Evolutionary conservation across 192 early-diverging fungal species (phyloP), one percentile per base, ranked within the genome.

Genomic region (Linnemannia elongata): DNA sequence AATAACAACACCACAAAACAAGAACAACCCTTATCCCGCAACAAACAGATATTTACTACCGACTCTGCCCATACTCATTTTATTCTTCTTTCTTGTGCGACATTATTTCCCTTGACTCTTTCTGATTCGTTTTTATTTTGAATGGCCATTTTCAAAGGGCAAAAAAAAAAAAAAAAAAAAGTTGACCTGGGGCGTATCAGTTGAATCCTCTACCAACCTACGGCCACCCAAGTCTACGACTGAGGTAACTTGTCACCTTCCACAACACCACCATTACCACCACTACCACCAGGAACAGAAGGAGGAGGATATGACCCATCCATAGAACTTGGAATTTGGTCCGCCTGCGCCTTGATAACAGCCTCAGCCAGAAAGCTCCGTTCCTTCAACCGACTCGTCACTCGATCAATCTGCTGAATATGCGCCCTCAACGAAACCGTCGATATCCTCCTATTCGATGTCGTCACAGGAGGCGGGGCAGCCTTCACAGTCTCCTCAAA

Each of bases 321-420:
- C n/a, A 66, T 15, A 15, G 60, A 27, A 6, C 24, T 8, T 12
- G 38, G 27, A 45, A 73, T 76, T 66, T 69, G 57, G 52, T 76
- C 68, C 72, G 70, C 45, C 44, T 78, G 76, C 3, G 55, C 27
- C 35, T 79, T 79, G 66, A 60, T 41, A 15, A 71, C 54, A 27
- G 63, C 42, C 42, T 81, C 79, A 0, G 69, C 55, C 60, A 86
- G 42, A 68, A 86, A 86, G 33, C 78, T 77, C 54, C 83, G 66
- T 30, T 52, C 77, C 75, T 86, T 86, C 75, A 86, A n/a, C 33
- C 83, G 74, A 49, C 30, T n/a, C 41, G 83, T 86, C 69, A 86
- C 83, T n/a, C 72, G 22, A 1, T 80, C 79, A 66, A 86, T 86
- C 36, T 86, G 78, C 22, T 80, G 75, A 27, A 86, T 86, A 75